Conservation (phyloP, 2,329 filamentous ascomycete species). For the Ascochyta clinopodiicola region DNA sequence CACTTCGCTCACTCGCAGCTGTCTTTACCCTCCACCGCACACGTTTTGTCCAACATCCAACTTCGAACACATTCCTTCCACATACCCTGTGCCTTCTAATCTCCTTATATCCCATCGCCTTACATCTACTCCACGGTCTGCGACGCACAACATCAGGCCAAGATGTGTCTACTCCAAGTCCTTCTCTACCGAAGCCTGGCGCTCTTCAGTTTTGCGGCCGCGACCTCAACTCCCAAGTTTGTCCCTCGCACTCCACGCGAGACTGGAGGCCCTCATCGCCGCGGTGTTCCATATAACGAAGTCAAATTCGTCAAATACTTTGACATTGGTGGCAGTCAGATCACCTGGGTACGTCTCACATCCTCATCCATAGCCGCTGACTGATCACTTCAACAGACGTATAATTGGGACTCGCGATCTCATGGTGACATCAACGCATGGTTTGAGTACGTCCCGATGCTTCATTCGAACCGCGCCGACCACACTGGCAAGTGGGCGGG, state of each 20-base stretch:
- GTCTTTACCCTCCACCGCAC: neutral
- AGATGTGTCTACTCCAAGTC: neutral
- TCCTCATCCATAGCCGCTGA: fast-evolving
- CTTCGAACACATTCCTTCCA: neutral
- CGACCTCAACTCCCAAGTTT: neutral
- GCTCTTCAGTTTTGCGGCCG: neutral
- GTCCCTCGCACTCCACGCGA: slow-evolving; percentile 37
- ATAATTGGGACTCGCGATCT: slow-evolving; percentile 68
- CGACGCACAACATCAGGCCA: neutral
- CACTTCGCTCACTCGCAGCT: neutral
- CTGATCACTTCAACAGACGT: slow-evolving; percentile 43
- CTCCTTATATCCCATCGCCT: neutral
- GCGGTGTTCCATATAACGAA: slow-evolving; percentile 71
- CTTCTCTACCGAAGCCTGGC: neutral
- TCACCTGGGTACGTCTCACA: slow-evolving; percentile 56
- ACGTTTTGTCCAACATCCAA: neutral
- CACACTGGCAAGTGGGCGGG: slow-evolving; percentile 28
- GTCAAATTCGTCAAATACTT: slow-evolving; percentile 60
- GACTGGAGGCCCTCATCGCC: slow-evolving; percentile 48
- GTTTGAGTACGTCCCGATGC: slow-evolving; percentile 67
- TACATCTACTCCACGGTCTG: neutral
- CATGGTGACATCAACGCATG: slow-evolving; percentile 35
- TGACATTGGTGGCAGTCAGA: slow-evolving; percentile 46
- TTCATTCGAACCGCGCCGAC: slow-evolving; percentile 22
- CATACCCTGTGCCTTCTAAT: neutral